Base-by-base conservation (phyloP, 768 basidiomycete genomes). In the Tricholoma furcatifolium region DNA sequence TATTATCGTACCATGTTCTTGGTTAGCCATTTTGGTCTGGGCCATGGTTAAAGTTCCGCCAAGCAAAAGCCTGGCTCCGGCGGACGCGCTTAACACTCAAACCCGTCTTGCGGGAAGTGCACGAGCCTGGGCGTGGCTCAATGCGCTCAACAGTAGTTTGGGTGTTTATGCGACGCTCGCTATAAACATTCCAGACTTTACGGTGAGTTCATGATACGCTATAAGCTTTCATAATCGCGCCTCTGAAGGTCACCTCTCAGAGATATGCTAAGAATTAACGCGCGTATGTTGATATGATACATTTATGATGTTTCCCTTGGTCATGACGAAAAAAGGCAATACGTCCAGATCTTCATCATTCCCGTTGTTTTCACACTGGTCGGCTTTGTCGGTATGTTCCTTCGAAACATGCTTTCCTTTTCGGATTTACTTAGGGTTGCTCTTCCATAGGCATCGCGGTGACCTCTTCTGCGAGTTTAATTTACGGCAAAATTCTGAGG, bases 111-210 rank as follows among this genome's bases (percentile, higher is more conserved):
- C 62, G 15, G 89, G 84, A 2, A 74, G 76, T 54, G 67, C 71
- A 23, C 70, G 84, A 43, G 77, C 79, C n/a, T 91, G 89, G 87
- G 87, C 81, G 2, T 93, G 88, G 88, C 69, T 96, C 43, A 76
- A 76, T 47, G 82, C 84, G 0, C 62, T 96, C 53, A 94, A 92
- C 63, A 83, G 85, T 47, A 85, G 86, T 2, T 68, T 94, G 18
- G 90, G 89, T 0, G 79, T 82, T 56, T 93, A 86, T 67, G 71
- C 85, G 4, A 88, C 86, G 8, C 70, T 89, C 12, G 78, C 85
- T 0, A 84, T 89, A 57, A 92, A 92, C 61, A 91, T 92, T 53
- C 86, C 91, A 2, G 93, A 95, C 68, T 92, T 95, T 62, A 91
- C 91, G 38, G 66, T 70, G 51, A 40, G 66, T 55, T 9, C 39